Percentiles rank a stretch among this genome's conserved stretches.
These are phyloP conservation scores for Arthrobotrys iridis DNA, from an alignment of 2,329 filamentous ascomycete genomes.

Conservation along the genomic window DNA sequence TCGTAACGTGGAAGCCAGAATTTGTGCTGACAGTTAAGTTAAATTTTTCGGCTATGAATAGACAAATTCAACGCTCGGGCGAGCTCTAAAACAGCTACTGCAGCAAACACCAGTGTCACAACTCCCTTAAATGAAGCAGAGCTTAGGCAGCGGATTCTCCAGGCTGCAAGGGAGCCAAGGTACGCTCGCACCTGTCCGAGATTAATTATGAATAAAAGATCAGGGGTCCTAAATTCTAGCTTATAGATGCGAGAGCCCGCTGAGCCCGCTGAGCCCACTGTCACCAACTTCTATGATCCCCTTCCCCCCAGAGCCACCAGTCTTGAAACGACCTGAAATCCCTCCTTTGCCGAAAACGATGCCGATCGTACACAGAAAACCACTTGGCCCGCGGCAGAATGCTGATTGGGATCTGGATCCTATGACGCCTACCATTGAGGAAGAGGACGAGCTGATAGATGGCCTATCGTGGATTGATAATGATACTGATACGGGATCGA, in stretches of 20 bases:
- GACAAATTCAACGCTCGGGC: slow-evolving; percentile 52
- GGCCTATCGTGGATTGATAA: slow-evolving; percentile 51
- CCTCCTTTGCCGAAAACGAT: slow-evolving; percentile 46
- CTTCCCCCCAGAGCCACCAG: slow-evolving; percentile 30
- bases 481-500: slow-evolving; percentile 48
- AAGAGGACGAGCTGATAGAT: slow-evolving; percentile 49
- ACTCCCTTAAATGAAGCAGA: slow-evolving; percentile 48
- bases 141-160: slow-evolving; percentile 49
- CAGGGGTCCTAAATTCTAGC: slow-evolving; percentile 23
- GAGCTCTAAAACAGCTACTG: slow-evolving; percentile 49
- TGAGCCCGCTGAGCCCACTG: slow-evolving; percentile 24
- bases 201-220: slow-evolving; percentile 9
- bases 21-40: slow-evolving; percentile 24
- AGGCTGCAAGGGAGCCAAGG: slow-evolving; percentile 51
- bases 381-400: slow-evolving; percentile 50
- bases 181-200: slow-evolving; percentile 20
- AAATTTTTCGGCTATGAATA: slow-evolving; percentile 21
- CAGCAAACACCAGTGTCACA: slow-evolving; percentile 20
- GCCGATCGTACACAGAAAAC: slow-evolving; percentile 43
- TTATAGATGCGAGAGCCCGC: slow-evolving; percentile 46
- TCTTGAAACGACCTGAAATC: slow-evolving; percentile 50
- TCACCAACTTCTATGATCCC: slow-evolving; percentile 39
- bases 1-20: slow-evolving; percentile 19
- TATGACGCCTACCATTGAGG: slow-evolving; percentile 45
- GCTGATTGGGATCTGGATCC: slow-evolving; percentile 54